Evolutionary conservation across 2,329 filamentous ascomycete species (phyloP).

Genomic region (Cryphonectria japonica): DNA sequence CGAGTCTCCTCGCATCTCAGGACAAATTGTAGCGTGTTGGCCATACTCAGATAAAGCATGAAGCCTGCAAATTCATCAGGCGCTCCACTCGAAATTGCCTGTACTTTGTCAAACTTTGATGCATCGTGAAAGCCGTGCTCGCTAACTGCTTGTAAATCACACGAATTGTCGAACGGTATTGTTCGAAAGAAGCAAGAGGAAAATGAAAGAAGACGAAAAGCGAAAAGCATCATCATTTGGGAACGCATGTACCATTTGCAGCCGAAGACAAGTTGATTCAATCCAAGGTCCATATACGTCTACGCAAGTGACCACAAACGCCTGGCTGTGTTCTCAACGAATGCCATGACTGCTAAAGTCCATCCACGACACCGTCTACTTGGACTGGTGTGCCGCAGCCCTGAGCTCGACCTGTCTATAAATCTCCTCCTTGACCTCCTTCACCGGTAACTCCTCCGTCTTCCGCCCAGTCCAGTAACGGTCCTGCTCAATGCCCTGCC

Average conservation of each 20-base stretch:
- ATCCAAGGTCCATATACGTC: not conserved
- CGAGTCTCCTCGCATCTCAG: too few species aligned
- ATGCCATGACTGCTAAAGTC: not conserved
- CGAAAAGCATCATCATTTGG: not conserved
- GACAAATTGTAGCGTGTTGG: too few species aligned
- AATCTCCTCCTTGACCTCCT: constrained; percentile 59
- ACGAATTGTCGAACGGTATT: not conserved
- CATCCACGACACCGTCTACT: not conserved
- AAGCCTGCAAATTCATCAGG: too few species aligned
- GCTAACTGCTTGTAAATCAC: not conserved
- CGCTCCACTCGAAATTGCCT: too few species aligned
- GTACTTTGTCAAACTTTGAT: not conserved
- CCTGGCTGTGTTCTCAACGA: not conserved
- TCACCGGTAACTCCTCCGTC: constrained; percentile 61
- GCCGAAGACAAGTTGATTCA: not conserved
- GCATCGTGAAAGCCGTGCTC: too few species aligned
- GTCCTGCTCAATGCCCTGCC: constrained; percentile 74
- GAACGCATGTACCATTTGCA: not conserved
- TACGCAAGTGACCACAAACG: not conserved
- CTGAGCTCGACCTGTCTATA: constrained; percentile 35
- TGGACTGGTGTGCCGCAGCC: constrained; percentile 31
- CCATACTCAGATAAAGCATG: too few species aligned
- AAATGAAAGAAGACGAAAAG: too few species aligned
- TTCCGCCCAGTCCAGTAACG: constrained; percentile 67
- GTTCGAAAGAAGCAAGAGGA: too few species aligned